Base-by-base conservation (phyloP, 208 protist genomes). In the Trypanosoma mega region DNA sequence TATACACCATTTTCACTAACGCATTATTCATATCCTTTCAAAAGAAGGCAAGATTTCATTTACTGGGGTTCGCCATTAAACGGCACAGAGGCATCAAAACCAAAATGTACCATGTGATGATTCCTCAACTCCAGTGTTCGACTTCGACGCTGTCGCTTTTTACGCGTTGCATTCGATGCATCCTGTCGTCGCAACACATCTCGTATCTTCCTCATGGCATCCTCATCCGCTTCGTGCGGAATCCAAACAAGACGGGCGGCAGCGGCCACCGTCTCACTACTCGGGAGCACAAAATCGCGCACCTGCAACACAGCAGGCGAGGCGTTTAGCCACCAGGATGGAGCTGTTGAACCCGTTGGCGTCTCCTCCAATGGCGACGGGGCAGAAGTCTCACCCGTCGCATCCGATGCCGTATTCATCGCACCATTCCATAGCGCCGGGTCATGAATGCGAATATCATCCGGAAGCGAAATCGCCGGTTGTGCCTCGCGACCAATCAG, bases 51-150 rank as follows among this genome's bases (percentile, higher is more conserved):
- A n/a, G n/a, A n/a, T n/a, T n/a, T n/a, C 16, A 18, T 48, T 30
- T 39, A 39, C 14, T 51, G 44, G 18, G 24, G 3, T 31, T 58
- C 34, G 24, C 56, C 51, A 48, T 29, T 24, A 63, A 80, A 90
- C 7, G 88, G 85, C 16, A 89, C 61, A n/a, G 78, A 86, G 3
- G 74, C 67, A 74, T 95, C 83, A 27, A 95, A 53, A 1, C 88
- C 88, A 52, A 82, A 95, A 63, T 92, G 82, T 4, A 92, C 30
- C 48, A 95, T 69, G 54, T 95, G 88, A n/a, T 68, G 68, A 65
- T 95, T 95, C 24, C 79, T 63, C 30, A 93, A 44, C 14, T 81
- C 68, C 43, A 34, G 16, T 30, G 57, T 46, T 26, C 54, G 36
- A 34, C 33, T 58, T 11, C 57, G 58, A 26, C 59, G 57, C 14